phyloP scores from a whole-genome alignment of 2,329 filamentous ascomycete genomes.

The Gremmenia infestans region DNA sequence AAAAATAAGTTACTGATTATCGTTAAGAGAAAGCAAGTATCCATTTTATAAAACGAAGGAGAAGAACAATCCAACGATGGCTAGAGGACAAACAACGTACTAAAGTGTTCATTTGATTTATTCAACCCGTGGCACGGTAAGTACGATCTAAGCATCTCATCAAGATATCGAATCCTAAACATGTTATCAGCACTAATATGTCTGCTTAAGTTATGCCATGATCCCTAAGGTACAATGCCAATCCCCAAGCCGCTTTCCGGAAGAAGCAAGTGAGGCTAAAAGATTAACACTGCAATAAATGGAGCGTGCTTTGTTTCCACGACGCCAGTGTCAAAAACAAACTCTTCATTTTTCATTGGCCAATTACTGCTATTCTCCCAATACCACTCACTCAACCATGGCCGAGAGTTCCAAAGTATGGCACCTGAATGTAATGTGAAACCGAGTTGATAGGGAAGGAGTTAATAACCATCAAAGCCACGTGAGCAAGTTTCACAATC shows the following conservation, averaged over 20 bases:
- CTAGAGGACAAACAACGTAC: background rate
- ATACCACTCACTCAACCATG: background rate
- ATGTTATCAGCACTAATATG: background rate
- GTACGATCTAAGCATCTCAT: background rate
- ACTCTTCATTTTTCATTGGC: background rate
- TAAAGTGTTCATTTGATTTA: background rate
- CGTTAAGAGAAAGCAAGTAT: background rate
- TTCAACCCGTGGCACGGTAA: background rate
- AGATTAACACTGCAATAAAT: background rate
- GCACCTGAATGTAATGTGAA: background rate
- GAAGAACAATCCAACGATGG: background rate
- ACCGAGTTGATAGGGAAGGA: background rate
- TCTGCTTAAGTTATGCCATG: too few relatives aligned
- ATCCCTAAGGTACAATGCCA: background rate
- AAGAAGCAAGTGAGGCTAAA: background rate
- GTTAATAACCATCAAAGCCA: background rate
- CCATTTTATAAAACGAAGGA: background rate
- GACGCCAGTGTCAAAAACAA: background rate
- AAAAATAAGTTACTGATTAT: background rate
- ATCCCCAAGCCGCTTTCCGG: background rate
- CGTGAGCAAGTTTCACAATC: background rate
- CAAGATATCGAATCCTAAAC: background rate
- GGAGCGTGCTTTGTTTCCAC: background rate
- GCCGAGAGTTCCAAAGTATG: background rate
- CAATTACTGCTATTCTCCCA: background rate